Base-by-base conservation (phyloP, 2,329 filamentous ascomycete species). In the Balansia obtecta region DNA sequence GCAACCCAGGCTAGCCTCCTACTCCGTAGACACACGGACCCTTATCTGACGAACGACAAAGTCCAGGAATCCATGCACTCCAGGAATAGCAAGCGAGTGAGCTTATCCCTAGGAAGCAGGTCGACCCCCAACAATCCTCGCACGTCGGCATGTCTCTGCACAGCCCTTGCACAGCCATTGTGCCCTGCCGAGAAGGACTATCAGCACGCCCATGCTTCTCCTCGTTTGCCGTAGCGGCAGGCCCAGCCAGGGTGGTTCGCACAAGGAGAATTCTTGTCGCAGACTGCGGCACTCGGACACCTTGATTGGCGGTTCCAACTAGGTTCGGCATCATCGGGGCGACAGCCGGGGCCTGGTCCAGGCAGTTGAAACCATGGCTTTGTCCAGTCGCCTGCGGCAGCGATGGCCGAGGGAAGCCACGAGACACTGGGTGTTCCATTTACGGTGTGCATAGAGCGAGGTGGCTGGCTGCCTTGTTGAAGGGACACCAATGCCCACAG, bases 301-400 rank as follows among this genome's bases (percentile, higher is more conserved):
- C 13, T 15, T 12, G 34, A 37, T 15, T 37, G 11, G 34, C 34
- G 20, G 34, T 41, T 27, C 5, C 22, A 44, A 37, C 33, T 27
- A 42, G 22, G 38, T 42, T 54, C 53, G 53, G 53, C 48, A 54
- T 43, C 50, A 42, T 54, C 50, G 53, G 53, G 7, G 53, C 53
- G 53, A 54, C 47, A 54, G 53, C 53, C 53, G 53, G 48, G 48
- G 50, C 48, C 18, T 9, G 32, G 34, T 22, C 37, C 44, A 47
- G 5, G 39, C 16, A 18, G 39, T 20, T 41, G 10, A 18, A 13
- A 16, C 16, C 18, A 2, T n/a, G 9, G 27, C 27, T 27, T 41
- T 16, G 30, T 48, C 46, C 46, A 48, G 38, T 32, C 12, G 27
- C 41, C 20, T 37, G n/a, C 16, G 39, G n/a, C 46, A 41, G 38